These are phyloP conservation scores for Cryptosporidium viatorum DNA, from an alignment of 169 alveolate species.

Conservation along the genomic window DNA sequence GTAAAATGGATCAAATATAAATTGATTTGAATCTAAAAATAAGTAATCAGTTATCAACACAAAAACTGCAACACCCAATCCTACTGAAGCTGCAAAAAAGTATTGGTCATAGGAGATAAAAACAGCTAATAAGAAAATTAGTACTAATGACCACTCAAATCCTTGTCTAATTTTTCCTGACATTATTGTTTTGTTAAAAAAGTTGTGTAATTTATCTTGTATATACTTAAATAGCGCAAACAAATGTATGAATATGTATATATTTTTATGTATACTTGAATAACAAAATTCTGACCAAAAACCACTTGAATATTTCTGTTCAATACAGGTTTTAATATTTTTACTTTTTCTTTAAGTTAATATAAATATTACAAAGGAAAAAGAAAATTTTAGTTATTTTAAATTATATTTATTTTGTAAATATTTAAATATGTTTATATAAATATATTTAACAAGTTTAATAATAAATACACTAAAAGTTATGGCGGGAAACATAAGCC, in stretches of 20 bases:
- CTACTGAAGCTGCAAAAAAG: slow-evolving; percentile 31
- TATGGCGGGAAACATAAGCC: not conserved
- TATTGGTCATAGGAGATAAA: slow-evolving; percentile 57
- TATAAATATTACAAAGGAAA: no score
- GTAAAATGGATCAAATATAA: slow-evolving; percentile 67
- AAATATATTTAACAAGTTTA: no score
- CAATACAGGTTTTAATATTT: not conserved
- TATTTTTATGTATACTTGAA: not conserved
- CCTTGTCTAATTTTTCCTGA: slow-evolving; percentile 71
- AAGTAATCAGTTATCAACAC: slow-evolving; percentile 39
- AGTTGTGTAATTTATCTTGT: not conserved
- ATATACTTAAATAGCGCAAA: not conserved
- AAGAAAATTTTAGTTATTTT: no score
- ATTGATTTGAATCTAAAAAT: slow-evolving; percentile 52
- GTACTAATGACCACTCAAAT: slow-evolving; percentile 47
- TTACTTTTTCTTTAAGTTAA: no score
- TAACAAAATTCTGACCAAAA: not conserved
- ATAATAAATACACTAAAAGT: no score
- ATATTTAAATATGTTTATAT: no score
- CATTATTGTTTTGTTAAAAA: not conserved
- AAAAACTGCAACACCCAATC: slow-evolving; percentile 40
- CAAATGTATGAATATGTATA: not conserved
- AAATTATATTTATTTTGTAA: no score
- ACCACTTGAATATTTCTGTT: not conserved
- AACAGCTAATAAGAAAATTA: slow-evolving; percentile 31